Percentiles rank a stretch among this genome's conserved stretches.
phyloP scores from a whole-genome alignment of 2,329 filamentous ascomycete species.

The Calonectria pauciramosa region DNA sequence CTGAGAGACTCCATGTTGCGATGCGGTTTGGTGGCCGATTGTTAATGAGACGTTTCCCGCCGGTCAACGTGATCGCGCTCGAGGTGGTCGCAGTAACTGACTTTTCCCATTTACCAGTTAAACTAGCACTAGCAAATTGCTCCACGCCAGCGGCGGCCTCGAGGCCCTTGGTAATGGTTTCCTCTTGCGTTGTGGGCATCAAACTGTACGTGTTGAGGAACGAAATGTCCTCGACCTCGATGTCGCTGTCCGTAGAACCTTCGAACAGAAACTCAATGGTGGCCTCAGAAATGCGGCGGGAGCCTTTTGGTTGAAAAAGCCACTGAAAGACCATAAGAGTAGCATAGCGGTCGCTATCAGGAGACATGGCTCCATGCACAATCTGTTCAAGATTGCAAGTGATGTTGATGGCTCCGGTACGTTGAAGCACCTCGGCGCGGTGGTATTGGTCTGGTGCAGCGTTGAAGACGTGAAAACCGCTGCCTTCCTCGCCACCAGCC shows the following conservation, averaged over 20 bases:
- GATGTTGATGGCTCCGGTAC: slow-evolving; percentile 28
- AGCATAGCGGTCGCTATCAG: neutral
- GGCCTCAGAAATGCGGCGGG: neutral
- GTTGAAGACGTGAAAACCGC: slow-evolving; percentile 29
- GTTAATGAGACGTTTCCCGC: neutral
- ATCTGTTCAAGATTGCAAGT: slow-evolving; percentile 19
- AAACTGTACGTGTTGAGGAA: neutral
- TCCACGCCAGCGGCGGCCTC: neutral
- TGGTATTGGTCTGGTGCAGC: slow-evolving; percentile 26
- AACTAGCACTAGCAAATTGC: neutral
- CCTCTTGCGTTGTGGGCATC: neutral
- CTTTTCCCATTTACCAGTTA: neutral
- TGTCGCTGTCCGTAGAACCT: neutral
- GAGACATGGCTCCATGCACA: neutral
- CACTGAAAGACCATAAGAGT: neutral
- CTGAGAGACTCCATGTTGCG: neutral
- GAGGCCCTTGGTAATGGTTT: neutral
- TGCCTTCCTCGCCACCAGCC: slow-evolving; percentile 16
- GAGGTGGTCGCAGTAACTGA: neutral
- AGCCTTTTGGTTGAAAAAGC: neutral
- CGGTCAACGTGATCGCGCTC: neutral
- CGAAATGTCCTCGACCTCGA: neutral
- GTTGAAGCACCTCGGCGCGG: slow-evolving; percentile 28
- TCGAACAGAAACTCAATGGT: neutral
- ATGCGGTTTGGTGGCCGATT: neutral